phyloP scores from a whole-genome alignment of 148 eudicot species.

The Pharnaceum exiguum region DNA sequence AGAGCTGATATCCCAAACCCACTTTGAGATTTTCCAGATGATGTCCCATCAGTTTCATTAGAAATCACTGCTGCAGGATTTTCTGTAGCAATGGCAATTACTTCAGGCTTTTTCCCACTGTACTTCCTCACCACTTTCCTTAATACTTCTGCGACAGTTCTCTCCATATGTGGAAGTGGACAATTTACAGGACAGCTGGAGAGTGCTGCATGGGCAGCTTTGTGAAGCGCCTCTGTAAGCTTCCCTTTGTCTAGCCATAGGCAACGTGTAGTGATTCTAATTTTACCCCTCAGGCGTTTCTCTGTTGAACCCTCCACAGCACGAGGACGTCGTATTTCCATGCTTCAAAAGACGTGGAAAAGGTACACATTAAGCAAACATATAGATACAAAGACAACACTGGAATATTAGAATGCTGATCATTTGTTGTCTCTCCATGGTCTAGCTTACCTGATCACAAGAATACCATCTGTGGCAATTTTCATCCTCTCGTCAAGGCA shows the following conservation, averaged over 20 bases:
- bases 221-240: conserved; percentile 92
- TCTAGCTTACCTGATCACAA: conserved; percentile 68
- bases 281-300: conserved; percentile 66
- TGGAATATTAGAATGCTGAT: not conserved
- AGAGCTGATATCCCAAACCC: conserved; percentile 40
- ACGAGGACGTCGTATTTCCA: conserved; percentile 87
- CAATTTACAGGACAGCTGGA: conserved; percentile 85
- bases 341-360: conserved; percentile 46
- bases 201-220: conserved; percentile 88
- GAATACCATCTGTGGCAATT: conserved; percentile 90
- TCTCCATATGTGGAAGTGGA: conserved; percentile 88
- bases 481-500: conserved; percentile 85
- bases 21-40: conserved; percentile 52
- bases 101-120: conserved; percentile 92
- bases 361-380: conserved; percentile 11
- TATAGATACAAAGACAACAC: not conserved
- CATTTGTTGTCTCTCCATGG: not conserved
- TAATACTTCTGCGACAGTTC: conserved; percentile 77
- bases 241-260: conserved; percentile 98
- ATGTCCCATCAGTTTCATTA: conserved; percentile 65
- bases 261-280: conserved; percentile 95
- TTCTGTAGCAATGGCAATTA: conserved; percentile 81
- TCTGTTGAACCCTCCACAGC: conserved; percentile 35
- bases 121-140: conserved; percentile 95
- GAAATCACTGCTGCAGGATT: conserved; percentile 78